A percentile compares a stretch with the other conserved stretches of the same genome.
Conservation (phyloP, 805 yeast species). For the Babjeviella inositovora region DNA sequence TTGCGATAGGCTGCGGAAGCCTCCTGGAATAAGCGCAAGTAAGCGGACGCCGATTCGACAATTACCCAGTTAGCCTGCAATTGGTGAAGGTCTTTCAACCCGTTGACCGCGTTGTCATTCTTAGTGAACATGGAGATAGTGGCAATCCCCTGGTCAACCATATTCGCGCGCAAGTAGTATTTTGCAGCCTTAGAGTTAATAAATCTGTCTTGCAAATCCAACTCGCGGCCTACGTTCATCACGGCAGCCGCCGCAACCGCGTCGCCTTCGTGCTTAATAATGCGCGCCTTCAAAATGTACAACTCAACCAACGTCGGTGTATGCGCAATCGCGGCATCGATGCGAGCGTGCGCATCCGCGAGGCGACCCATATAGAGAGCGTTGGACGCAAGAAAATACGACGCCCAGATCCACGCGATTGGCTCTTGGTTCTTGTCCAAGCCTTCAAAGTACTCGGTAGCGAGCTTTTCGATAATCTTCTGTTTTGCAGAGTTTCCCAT, state of each 20-base stretch:
- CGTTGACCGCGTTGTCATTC: conserved; percentile 69
- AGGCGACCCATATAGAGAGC: conserved; percentile 39
- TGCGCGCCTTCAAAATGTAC: conserved; percentile 65
- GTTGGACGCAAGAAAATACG: conserved; percentile 69
- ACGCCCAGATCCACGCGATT: conserved; percentile 46
- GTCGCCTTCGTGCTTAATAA: conserved; percentile 59
- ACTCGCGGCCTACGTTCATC: conserved; percentile 54
- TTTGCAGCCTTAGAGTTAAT: conserved; percentile 80
- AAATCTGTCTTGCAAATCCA: conserved; percentile 84
- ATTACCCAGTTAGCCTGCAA: conserved; percentile 92
- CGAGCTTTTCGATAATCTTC: conserved; percentile 32
- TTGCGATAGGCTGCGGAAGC: not conserved
- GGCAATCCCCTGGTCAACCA: conserved; percentile 58
- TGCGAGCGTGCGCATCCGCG: conserved; percentile 32
- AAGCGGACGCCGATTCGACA: conserved; percentile 73
- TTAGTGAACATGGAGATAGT: conserved; percentile 70
- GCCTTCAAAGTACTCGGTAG: conserved; percentile 23
- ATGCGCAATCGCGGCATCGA: conserved; percentile 49
- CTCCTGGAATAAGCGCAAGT: conserved; percentile 37
- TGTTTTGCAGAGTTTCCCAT: too few species aligned
- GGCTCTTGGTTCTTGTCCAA: too few species aligned
- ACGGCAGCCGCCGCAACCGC: conserved; percentile 41
- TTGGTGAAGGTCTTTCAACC: conserved; percentile 69
- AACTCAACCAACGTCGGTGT: conserved; percentile 81
- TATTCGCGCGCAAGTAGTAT: conserved; percentile 64